These are phyloP conservation scores for Linnemannia exigua DNA, from an alignment of 192 early-diverging fungal species.

Conservation along the genomic window DNA sequence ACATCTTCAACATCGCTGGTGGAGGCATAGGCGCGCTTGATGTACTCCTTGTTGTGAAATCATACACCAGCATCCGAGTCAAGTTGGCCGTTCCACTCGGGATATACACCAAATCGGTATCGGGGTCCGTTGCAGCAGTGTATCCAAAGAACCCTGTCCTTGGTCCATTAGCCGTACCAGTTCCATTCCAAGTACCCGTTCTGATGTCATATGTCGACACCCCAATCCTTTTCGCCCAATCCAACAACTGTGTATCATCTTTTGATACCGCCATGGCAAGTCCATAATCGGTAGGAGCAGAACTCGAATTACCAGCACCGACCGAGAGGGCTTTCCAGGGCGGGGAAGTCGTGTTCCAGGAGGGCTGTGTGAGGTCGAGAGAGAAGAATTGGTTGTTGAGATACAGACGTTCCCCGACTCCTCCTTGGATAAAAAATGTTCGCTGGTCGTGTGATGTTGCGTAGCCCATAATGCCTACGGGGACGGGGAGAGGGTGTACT, in stretches of 20 bases:
- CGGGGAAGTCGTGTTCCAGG: background rate
- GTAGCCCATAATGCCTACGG: slow-evolving; percentile 8
- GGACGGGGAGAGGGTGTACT: background rate
- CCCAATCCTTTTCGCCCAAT: background rate
- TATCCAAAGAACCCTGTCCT: background rate
- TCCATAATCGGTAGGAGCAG: background rate
- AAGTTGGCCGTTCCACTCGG: background rate
- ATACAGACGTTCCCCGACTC: background rate
- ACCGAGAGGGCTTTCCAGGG: background rate
- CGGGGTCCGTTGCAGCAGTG: background rate
- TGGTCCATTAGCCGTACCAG: too few species aligned
- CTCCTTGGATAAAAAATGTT: slow-evolving; percentile 15
- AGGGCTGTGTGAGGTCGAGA: slow-evolving; percentile 15
- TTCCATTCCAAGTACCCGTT: background rate
- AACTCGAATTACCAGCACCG: background rate
- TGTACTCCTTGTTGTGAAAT: background rate
- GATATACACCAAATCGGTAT: background rate
- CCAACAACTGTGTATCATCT: background rate
- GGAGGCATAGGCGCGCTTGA: background rate
- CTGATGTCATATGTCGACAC: background rate
- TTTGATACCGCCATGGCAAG: slow-evolving; percentile 3
- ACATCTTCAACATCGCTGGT: background rate
- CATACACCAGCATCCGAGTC: background rate
- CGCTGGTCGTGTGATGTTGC: slow-evolving; percentile 13
- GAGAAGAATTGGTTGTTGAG: slow-evolving; percentile 9